Evolutionary conservation across 228 moss, liverwort and hornwort genomes (phyloP), one percentile per base, ranked within the genome.

Genomic region (Sphagnum magellanicum): DNA sequence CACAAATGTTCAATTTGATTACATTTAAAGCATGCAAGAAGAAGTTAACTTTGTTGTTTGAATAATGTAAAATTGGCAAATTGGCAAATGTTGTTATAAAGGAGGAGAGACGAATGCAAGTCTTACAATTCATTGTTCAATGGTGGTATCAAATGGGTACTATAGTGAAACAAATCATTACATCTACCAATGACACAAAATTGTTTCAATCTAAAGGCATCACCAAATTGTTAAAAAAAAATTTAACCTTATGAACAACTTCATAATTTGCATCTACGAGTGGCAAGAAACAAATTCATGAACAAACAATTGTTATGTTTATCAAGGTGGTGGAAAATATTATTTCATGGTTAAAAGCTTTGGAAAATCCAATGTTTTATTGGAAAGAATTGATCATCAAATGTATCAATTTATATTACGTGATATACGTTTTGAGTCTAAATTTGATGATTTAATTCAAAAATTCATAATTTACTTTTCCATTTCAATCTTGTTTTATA

Each of bases 81-180:
- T 47, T 68, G 8, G 58, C 58, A 6, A 68, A 68, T 59, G 16
- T 52, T 55, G 48, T 68, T 53, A 53, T 12, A 5, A 9, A 46
- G 5, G 55, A 68, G 53, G 46, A 47, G 11, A 8, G 48, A 5
- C 49, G 51, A 62, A 16, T 61, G 51, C 15, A 71, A 71, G 16
- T 71, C 17, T 16, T 71, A 16, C 60, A 51, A 71, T 50, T 16
- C 11, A 52, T 71, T n/a, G 70, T 53, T 11, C 10, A 63, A 4
- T 71, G 16, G 70, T 71, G 61, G 17, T 51, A 71, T 52, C 50
- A 63, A 62, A 4, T 6, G 9, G 50, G 15, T 0, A 32, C 50
- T 61, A 62, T 16, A 5, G 12, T 55, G 12, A 55, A 55, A 55
- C 55, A 55, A 8, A 12, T 55, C 1, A 8, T 8, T 55, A 12